These are phyloP conservation scores for Phyllosticta citrichinensis DNA, from an alignment of 2,329 filamentous ascomycete genomes.

Conservation along the genomic window DNA sequence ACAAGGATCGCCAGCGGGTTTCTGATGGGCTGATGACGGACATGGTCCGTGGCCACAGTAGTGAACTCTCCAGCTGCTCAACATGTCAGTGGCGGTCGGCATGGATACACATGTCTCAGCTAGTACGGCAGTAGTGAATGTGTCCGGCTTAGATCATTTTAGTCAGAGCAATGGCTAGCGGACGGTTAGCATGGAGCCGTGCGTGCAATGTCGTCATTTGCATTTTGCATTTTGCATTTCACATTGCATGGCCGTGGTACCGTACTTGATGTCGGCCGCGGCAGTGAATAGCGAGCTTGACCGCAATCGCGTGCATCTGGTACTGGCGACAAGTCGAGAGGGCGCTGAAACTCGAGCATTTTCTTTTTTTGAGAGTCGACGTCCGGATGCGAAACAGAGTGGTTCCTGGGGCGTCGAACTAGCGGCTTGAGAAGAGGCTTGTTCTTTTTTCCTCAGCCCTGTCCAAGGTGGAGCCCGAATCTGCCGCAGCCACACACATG, in stretches of 20 bases:
- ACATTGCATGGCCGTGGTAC: not conserved
- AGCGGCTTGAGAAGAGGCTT: not conserved
- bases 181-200: too few relatives aligned
- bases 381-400: not conserved
- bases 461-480: not conserved
- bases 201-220: not conserved
- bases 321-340: not conserved
- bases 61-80: not conserved
- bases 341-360: not conserved
- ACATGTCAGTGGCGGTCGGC: not conserved
- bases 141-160: not conserved
- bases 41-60: not conserved
- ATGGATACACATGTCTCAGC: not conserved
- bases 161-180: not conserved
- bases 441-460: constrained; percentile 1
- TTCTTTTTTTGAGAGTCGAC: not conserved
- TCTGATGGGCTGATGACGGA: not conserved
- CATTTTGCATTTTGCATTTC: not conserved
- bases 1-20: not conserved
- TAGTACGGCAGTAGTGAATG: not conserved
- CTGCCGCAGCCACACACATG: too few relatives aligned
- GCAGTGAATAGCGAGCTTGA: not conserved
- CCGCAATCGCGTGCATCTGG: not conserved
- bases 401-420: not conserved
- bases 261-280: not conserved